phyloP scores from a whole-genome alignment of 352 stramenopile genomes.

The Globisporangium nunn region DNA sequence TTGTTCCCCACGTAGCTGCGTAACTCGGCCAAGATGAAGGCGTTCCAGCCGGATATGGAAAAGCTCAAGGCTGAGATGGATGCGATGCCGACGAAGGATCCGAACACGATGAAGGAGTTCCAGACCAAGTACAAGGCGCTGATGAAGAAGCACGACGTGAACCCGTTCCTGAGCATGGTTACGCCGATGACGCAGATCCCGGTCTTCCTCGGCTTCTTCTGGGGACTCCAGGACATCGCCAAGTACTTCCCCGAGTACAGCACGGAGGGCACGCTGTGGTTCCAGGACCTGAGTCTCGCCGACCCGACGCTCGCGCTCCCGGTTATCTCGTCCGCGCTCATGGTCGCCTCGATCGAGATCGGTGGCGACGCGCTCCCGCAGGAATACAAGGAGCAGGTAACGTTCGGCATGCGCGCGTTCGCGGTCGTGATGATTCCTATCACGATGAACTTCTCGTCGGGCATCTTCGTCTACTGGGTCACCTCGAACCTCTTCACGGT shows the following conservation, averaged over 20 bases:
- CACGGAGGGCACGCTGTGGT: constrained; percentile 74
- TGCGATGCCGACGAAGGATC: constrained; percentile 29
- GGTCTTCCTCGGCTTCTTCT: constrained; percentile 83
- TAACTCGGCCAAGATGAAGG: constrained; percentile 83
- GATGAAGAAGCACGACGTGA: constrained; percentile 81
- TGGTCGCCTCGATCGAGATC: constrained; percentile 73
- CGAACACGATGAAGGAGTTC: constrained; percentile 51
- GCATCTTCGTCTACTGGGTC: constrained; percentile 85
- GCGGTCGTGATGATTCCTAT: constrained; percentile 66
- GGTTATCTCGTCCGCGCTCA: constrained; percentile 69
- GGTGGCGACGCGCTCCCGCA: constrained; percentile 51
- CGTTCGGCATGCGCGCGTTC: constrained; percentile 73
- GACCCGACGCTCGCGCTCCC: constrained; percentile 76
- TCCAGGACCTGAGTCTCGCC: constrained; percentile 64
- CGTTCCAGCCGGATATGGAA: constrained; percentile 78
- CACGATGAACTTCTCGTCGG: constrained; percentile 80
- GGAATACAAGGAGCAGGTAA: constrained; percentile 67
- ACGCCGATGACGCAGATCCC: constrained; percentile 72
- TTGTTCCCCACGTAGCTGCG: constrained; percentile 31
- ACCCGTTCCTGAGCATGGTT: constrained; percentile 64
- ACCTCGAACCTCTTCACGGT: constrained; percentile 79
- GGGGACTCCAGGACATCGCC: constrained; percentile 68
- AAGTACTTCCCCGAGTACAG: constrained; percentile 78
- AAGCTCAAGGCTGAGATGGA: constrained; percentile 74
- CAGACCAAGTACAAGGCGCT: constrained; percentile 69